These are phyloP conservation scores for Geosmithia putterillii DNA, from an alignment of 2,329 filamentous ascomycete genomes.

Conservation along the genomic window DNA sequence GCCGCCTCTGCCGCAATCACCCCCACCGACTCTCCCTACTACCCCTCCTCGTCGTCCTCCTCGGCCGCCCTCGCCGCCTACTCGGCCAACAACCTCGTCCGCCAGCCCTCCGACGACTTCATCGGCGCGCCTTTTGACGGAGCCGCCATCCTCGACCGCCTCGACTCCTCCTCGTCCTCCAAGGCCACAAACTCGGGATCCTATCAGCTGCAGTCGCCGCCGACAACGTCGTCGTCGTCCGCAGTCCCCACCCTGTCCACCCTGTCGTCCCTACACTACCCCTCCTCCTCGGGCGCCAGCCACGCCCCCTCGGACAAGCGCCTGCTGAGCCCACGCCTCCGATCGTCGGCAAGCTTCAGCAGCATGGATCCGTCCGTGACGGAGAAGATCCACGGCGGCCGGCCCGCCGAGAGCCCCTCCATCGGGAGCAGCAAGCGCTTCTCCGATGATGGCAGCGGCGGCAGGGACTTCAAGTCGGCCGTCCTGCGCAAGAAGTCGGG, in stretches of 20 bases:
- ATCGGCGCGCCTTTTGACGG: slow-evolving; percentile 56
- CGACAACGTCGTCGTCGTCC: slow-evolving; percentile 14
- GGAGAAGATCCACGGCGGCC: slow-evolving; percentile 19
- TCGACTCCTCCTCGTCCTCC: slow-evolving; percentile 37
- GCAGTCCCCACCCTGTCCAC: slow-evolving; percentile 5
- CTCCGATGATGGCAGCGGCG: slow-evolving; percentile 62
- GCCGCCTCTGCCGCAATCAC: too few relatives aligned
- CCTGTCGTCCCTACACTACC: slow-evolving; percentile 8
- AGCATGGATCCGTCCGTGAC: slow-evolving; percentile 24
- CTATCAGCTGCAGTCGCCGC: slow-evolving; percentile 10
- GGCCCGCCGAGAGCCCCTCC: slow-evolving; percentile 2
- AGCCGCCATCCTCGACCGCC: slow-evolving; percentile 45
- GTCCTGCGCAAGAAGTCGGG: slow-evolving; percentile 73
- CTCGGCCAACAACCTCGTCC: slow-evolving; percentile 10
- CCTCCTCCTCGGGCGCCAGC: slow-evolving; percentile 14
- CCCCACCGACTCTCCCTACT: neutral
- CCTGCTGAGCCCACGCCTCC: slow-evolving; percentile 39
- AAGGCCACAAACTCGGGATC: slow-evolving; percentile 11
- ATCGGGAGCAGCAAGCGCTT: slow-evolving; percentile 47
- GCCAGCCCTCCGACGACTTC: slow-evolving; percentile 37
- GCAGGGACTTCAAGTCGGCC: slow-evolving; percentile 46
- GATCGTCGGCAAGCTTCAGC: slow-evolving; percentile 47
- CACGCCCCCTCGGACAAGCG: slow-evolving; percentile 34
- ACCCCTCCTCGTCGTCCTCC: too few relatives aligned
- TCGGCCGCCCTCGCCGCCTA: slow-evolving; percentile 6